phyloP scores from a whole-genome alignment of 1,284 basidiomycete genomes.

The Fomitopsis palustris region DNA sequence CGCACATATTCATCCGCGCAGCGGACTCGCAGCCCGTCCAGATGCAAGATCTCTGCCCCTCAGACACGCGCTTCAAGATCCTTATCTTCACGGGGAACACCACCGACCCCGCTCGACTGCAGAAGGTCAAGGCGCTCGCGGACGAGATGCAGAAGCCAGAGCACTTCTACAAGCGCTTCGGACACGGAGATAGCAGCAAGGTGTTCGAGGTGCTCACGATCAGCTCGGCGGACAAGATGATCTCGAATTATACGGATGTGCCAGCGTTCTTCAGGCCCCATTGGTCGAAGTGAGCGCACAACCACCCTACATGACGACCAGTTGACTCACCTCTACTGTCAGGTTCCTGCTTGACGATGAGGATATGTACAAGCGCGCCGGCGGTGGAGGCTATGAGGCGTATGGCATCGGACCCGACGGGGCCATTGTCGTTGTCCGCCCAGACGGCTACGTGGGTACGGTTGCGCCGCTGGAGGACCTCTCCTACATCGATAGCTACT shows the following conservation, averaged over 20 bases:
- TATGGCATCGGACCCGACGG: slow-evolving; percentile 56
- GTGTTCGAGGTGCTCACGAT: slow-evolving; percentile 57
- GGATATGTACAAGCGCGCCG: slow-evolving; percentile 30
- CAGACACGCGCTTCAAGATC: slow-evolving; percentile 72
- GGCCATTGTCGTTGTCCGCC: slow-evolving; percentile 63
- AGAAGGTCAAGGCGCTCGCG: slow-evolving; percentile 40
- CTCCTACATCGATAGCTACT: slow-evolving; percentile 46
- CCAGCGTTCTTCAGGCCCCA: slow-evolving; percentile 54
- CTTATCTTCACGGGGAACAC: slow-evolving; percentile 65
- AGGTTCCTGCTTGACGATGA: slow-evolving; percentile 35
- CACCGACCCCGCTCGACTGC: slow-evolving; percentile 34
- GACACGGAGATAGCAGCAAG: slow-evolving; percentile 7
- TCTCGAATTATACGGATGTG: slow-evolving; percentile 45
- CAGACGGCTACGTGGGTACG: slow-evolving; percentile 71
- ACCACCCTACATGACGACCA: not conserved
- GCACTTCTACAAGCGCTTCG: slow-evolving; percentile 6
- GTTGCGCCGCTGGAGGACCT: slow-evolving; percentile 47
- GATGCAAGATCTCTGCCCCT: slow-evolving; percentile 65
- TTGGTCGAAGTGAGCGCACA: slow-evolving; percentile 57
- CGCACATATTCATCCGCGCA: slow-evolving; percentile 58
- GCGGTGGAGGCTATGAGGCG: slow-evolving; percentile 40
- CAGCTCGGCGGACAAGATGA: slow-evolving; percentile 41
- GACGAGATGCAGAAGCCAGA: slow-evolving; percentile 32
- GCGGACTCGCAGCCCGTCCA: slow-evolving; percentile 62
- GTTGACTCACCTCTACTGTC: not conserved